Percentiles rank a stretch among this genome's conserved stretches.
phyloP scores from a whole-genome alignment of 371 early-diverging fungal genomes.

The Catenaria anguillulae region DNA sequence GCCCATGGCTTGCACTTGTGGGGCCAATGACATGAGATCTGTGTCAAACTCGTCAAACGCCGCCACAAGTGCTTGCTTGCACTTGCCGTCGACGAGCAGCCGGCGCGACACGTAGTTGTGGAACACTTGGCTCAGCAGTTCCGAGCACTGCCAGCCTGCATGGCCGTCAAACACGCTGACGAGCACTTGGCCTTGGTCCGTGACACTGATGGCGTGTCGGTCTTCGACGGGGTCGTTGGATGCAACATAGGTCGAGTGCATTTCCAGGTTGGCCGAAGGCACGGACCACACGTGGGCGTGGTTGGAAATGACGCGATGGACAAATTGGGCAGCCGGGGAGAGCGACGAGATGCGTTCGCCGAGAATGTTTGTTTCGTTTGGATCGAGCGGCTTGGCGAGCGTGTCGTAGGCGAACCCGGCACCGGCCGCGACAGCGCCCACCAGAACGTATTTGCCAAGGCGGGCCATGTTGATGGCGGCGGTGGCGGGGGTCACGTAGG shows the following conservation, averaged over 20 bases:
- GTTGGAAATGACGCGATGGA: background rate
- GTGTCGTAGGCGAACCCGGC: background rate
- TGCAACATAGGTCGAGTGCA: background rate
- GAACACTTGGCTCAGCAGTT: background rate
- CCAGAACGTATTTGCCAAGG: background rate
- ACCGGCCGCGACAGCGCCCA: background rate
- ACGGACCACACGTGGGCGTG: background rate
- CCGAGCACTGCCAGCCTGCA: constrained; percentile 5
- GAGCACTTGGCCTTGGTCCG: background rate
- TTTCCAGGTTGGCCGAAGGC: too few species aligned
- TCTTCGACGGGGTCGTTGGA: constrained; percentile 7
- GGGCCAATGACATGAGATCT: background rate
- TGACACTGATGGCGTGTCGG: background rate
- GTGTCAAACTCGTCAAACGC: constrained; percentile 4
- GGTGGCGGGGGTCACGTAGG: too few species aligned
- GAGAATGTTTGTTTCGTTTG: background rate
- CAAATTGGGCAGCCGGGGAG: background rate
- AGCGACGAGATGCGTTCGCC: background rate
- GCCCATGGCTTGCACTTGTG: background rate
- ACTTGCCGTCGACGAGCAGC: background rate
- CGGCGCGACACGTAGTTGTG: background rate
- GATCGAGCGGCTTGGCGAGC: background rate
- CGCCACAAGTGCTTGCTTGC: background rate
- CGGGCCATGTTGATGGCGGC: background rate
- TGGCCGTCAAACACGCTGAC: constrained; percentile 3